Percentiles rank a stretch among this genome's conserved stretches.
These are phyloP conservation scores for Mycena chlorophos DNA, from an alignment of 768 basidiomycete genomes.

Conservation along the genomic window DNA sequence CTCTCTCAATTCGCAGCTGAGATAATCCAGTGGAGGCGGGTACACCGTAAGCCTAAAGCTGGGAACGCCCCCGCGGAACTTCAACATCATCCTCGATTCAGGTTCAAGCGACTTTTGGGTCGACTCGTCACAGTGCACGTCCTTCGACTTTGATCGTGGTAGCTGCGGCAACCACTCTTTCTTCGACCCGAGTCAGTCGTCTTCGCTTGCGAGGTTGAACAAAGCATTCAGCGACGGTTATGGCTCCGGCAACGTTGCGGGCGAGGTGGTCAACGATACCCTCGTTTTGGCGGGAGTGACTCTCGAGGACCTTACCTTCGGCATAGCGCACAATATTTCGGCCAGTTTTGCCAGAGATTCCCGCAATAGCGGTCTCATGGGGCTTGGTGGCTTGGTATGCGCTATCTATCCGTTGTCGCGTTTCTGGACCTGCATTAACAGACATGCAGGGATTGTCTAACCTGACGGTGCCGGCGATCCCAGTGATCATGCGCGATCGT, in stretches of 20 bases:
- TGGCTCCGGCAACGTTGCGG: constrained; percentile 37
- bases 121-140: constrained; percentile 46
- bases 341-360: constrained; percentile 25
- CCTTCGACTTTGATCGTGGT: constrained; percentile 30
- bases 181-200: constrained; percentile 6
- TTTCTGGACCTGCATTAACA: background rate
- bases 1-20: background rate
- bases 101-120: constrained; percentile 69
- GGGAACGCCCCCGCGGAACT: constrained; percentile 53
- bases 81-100: constrained; percentile 52
- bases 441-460: constrained; percentile 48
- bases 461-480: constrained; percentile 53
- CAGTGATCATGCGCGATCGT: constrained; percentile 51
- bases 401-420: too few relatives aligned
- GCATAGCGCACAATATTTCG: constrained; percentile 42
- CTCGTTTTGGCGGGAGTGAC: constrained; percentile 58
- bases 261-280: constrained; percentile 57
- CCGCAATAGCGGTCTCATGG: constrained; percentile 62
- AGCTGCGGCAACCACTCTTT: constrained; percentile 21
- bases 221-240: constrained; percentile 8
- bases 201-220: constrained; percentile 5
- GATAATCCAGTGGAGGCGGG: constrained; percentile 8
- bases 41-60: constrained; percentile 31
- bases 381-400: constrained; percentile 33
- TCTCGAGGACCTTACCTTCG: constrained; percentile 57